phyloP scores from a whole-genome alignment of 2,329 filamentous ascomycete species.

The Colletotrichum sp. region DNA sequence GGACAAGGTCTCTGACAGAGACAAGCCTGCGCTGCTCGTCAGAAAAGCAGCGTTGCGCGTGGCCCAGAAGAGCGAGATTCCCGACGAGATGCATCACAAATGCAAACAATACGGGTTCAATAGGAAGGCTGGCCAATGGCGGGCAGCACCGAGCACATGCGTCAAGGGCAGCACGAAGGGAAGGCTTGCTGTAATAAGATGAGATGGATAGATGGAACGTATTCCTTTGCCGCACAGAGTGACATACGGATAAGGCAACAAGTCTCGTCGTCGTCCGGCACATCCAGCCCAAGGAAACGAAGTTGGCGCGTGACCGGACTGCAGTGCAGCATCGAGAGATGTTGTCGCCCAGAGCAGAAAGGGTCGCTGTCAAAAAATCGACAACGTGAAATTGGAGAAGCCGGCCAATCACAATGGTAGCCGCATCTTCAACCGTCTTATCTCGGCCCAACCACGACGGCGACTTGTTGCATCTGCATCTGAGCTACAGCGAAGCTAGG shows the following conservation, averaged over 20 bases:
- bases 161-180: neutral
- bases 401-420: constrained; percentile 41
- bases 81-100: neutral
- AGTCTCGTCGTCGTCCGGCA: neutral
- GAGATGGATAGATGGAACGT: neutral
- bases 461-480: constrained; percentile 13
- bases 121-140: constrained; percentile 8
- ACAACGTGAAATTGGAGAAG: constrained; percentile 44
- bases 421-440: constrained; percentile 37
- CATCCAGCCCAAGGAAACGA: neutral
- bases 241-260: neutral
- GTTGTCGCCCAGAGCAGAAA: neutral
- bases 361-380: constrained; percentile 26
- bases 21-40: neutral
- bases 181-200: neutral
- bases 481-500: constrained; percentile 7
- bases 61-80: neutral
- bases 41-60: neutral
- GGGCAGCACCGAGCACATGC: constrained; percentile 10
- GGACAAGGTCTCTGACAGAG: neutral
- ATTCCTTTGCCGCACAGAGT: neutral
- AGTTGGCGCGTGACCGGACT: constrained; percentile 1
- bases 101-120: neutral
- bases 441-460: constrained; percentile 44
- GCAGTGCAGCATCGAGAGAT: neutral